A percentile compares a stretch with the other conserved stretches of the same genome.
phyloP scores from a whole-genome alignment of 2,329 filamentous ascomycete genomes.

The Apiospora saccharicola region DNA sequence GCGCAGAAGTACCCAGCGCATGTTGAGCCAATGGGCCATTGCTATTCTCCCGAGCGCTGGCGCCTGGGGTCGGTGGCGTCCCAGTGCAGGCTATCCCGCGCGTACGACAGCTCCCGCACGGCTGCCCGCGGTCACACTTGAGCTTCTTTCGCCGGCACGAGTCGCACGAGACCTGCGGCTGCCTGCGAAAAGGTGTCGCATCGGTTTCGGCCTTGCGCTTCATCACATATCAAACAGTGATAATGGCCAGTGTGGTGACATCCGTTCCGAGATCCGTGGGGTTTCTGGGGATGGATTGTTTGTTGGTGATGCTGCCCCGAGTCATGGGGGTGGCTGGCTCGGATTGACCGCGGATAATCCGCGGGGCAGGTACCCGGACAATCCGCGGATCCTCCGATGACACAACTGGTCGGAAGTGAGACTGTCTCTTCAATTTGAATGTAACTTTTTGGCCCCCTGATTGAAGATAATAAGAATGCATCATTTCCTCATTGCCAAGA shows the following conservation, averaged over 20 bases:
- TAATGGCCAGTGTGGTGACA: not conserved
- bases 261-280: not conserved
- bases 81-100: constrained; percentile 36
- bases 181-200: constrained; percentile 31
- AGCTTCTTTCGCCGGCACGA: constrained; percentile 44
- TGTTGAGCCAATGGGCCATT: not conserved
- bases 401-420: not conserved
- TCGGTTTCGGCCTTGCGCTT: constrained; percentile 30
- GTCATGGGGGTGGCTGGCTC: not conserved
- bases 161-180: constrained; percentile 43
- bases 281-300: not conserved
- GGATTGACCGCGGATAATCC: constrained; percentile 2
- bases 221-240: constrained; percentile 22
- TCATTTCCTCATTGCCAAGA: not conserved
- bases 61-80: too few relatives aligned
- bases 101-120: constrained; percentile 40
- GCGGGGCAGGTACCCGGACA: not conserved
- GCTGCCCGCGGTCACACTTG: constrained; percentile 41
- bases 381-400: constrained; percentile 21
- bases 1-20: too few relatives aligned
- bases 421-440: not conserved
- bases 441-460: not conserved
- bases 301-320: not conserved
- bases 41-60: not conserved
- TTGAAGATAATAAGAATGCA: not conserved